Evolutionary conservation across 192 early-diverging fungal genomes (phyloP).

Genomic region (Coemansia sp.): DNA sequence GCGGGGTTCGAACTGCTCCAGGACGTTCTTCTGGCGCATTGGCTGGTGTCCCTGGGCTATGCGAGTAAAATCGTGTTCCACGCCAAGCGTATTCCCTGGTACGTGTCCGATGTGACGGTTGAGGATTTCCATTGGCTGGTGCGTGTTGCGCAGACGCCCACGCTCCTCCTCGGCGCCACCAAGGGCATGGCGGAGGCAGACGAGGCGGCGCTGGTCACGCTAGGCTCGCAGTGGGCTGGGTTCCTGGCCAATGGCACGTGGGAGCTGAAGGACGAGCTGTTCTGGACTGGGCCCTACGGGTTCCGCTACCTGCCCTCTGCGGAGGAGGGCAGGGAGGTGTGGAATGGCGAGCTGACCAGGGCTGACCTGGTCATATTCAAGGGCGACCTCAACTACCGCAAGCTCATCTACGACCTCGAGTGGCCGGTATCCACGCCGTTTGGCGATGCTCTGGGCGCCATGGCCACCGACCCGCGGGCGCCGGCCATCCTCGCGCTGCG

Average conservation of each 20-base stretch:
- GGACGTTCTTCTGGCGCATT: slow-evolving; percentile 88
- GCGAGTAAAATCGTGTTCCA: slow-evolving; percentile 79
- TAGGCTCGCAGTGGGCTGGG: slow-evolving; percentile 68
- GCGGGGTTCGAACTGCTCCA: slow-evolving; percentile 91
- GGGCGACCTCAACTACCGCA: slow-evolving; percentile 97
- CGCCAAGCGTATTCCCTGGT: slow-evolving; percentile 92
- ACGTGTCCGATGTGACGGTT: slow-evolving; percentile 91
- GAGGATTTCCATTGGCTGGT: slow-evolving; percentile 78
- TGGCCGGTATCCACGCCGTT: slow-evolving; percentile 90
- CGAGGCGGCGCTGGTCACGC: slow-evolving; percentile 50
- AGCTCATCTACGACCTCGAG: slow-evolving; percentile 89
- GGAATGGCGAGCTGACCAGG: slow-evolving; percentile 55
- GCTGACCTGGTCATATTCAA: slow-evolving; percentile 86
- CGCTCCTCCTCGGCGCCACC: slow-evolving; percentile 17
- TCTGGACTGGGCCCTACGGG: slow-evolving; percentile 87
- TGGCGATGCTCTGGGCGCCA: slow-evolving; percentile 75
- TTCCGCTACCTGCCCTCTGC: slow-evolving; percentile 81
- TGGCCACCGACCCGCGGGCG: slow-evolving; percentile 56
- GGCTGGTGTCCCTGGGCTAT: slow-evolving; percentile 68
- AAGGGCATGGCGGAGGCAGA: slow-evolving; percentile 26
- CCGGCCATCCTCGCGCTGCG: slow-evolving; percentile 77
- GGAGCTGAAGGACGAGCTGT: slow-evolving; percentile 70
- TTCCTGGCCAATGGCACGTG: slow-evolving; percentile 69
- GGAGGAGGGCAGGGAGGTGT: slow-evolving; percentile 68
- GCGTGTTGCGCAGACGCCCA: slow-evolving; percentile 19